Evolutionary conservation across 805 yeast genomes (phyloP), one percentile per base, ranked within the genome.

Genomic region (Pichia ethanolica): DNA sequence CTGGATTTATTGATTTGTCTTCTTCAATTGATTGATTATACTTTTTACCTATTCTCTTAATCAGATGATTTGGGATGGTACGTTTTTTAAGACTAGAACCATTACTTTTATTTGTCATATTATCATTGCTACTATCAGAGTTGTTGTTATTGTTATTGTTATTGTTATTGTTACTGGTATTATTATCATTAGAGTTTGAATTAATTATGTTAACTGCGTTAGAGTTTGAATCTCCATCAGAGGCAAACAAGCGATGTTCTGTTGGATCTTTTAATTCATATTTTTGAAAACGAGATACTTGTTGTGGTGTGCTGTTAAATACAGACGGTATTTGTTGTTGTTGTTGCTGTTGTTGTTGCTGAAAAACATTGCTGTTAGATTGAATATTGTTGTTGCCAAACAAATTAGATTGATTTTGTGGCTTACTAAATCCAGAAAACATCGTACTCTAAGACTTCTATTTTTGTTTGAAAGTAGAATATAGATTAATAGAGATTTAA

Each of bases 61-160:
- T 62, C 13, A 75, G 68, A 4, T 66, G 67, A n/a, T 71, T 70
- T 8, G 82, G 81, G n/a, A 72, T 66, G 1, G 67, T 62, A 49
- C 81, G 66, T 52, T 73, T 71, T 51, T 70, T 72, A n/a, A 74
- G 69, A 27, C 11, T n/a, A 20, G 26, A 20, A 20, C 20, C 20
- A 20, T 20, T 20, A 20, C 20, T 20, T 2, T 20, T 20, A 20
- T 20, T 20, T 20, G 20, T 20, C 20, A 20, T 20, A 20, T 20
- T 33, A 9, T 8, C 30, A 33, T 13, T 14, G 14, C 2, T 12
- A 42, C 13, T 34, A 20, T 25, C 30, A 28, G 4, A 4, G 11
- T 11, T 11, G 13, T 36, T 8, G 7, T 38, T 27, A 14, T 12
- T 27, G 3, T 8, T n/a, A n/a, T n/a, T n/a, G n/a, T n/a, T n/a